A percentile compares a stretch with the other conserved stretches of the same genome.
Evolutionary conservation across 306 rosid species (phyloP).

Genomic region (Gillenia trifoliata): DNA sequence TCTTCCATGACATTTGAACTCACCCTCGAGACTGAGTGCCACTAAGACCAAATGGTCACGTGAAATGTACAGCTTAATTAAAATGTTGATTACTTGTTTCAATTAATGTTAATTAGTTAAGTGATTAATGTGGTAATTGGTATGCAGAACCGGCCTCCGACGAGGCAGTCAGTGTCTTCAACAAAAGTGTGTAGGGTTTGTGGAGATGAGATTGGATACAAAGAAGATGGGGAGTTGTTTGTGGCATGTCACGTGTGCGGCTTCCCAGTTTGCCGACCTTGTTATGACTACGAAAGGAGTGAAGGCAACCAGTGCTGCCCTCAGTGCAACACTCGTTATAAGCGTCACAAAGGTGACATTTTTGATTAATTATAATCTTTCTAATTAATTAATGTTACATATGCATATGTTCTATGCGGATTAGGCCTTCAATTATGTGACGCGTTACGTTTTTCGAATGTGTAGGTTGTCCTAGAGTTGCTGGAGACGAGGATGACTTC

Average conservation of each 20-base stretch:
- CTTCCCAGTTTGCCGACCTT: conserved; percentile 87
- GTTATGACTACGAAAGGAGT: conserved; percentile 88
- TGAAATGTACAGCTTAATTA: neutral
- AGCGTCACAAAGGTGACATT: conserved; percentile 64
- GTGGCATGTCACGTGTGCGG: conserved; percentile 79
- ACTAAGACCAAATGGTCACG: neutral
- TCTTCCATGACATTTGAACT: neutral
- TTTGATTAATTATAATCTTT: neutral
- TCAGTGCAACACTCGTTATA: conserved; percentile 84
- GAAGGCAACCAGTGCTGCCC: conserved; percentile 90
- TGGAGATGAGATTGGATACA: conserved; percentile 77
- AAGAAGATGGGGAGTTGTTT: conserved; percentile 64
- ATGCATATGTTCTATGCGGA: neutral
- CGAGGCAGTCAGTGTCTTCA: conserved; percentile 23
- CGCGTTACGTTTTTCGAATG: neutral
- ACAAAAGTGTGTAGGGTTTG: conserved; percentile 67
- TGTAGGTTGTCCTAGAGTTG: conserved; percentile 84
- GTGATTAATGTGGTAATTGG: neutral
- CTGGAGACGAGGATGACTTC: conserved; percentile 76
- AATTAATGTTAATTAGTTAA: neutral
- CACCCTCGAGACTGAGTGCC: neutral
- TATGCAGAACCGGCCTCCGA: conserved; percentile 44
- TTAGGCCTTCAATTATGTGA: neutral
- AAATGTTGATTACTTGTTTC: neutral
- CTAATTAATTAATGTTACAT: neutral